phyloP scores from a whole-genome alignment of 116 monocot species.

The Papilionanthe hybrid region DNA sequence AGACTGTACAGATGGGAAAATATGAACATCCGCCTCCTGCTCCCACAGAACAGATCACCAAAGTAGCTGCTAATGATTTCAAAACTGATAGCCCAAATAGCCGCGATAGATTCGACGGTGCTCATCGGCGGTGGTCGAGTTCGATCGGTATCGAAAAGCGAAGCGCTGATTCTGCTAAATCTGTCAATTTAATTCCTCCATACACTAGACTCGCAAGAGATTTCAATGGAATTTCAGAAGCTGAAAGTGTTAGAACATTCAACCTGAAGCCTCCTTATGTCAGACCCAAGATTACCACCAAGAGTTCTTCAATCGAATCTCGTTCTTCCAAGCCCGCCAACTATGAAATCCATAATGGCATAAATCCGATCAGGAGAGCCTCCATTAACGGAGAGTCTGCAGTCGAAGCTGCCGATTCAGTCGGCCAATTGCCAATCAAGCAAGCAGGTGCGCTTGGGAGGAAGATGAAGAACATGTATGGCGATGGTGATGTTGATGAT shows the following conservation, averaged over 20 bases:
- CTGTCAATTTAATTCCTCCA: conserved; percentile 15
- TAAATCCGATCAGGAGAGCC: conserved; percentile 22
- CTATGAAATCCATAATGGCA: neutral
- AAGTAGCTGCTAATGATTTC: neutral
- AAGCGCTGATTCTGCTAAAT: conserved; percentile 13
- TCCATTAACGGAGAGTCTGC: neutral
- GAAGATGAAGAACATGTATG: too few relatives aligned
- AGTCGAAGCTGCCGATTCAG: neutral
- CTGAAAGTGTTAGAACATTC: neutral
- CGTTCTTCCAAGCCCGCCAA: neutral
- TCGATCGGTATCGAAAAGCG: conserved; percentile 15
- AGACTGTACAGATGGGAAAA: neutral
- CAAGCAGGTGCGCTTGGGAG: too few relatives aligned
- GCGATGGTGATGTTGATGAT: too few relatives aligned
- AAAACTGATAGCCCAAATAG: neutral
- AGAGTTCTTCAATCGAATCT: neutral
- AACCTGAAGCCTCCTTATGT: conserved; percentile 42
- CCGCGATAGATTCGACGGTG: neutral
- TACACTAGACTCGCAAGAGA: neutral
- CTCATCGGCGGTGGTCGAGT: neutral
- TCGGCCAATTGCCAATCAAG: neutral
- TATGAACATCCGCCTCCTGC: too few relatives aligned
- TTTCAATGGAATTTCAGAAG: neutral
- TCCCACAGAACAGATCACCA: too few relatives aligned
- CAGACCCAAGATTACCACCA: conserved; percentile 12